Percentiles rank a stretch among this genome's conserved stretches.
Evolutionary conservation across 768 basidiomycete genomes (phyloP).

Genomic region (Hygrophoropsis aurantiaca): DNA sequence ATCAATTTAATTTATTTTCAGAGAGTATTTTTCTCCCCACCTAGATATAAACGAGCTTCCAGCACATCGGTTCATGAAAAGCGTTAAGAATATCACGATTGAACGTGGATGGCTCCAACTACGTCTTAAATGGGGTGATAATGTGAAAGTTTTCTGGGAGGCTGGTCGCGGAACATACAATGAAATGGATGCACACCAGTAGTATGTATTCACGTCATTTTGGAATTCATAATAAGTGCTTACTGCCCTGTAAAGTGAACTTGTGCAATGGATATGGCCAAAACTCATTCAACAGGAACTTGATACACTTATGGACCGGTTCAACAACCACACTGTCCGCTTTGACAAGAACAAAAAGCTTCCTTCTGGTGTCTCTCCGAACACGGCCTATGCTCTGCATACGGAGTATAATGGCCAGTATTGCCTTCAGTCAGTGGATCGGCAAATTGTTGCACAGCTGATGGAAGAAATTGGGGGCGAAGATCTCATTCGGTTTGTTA

Average conservation of each 20-base stretch:
- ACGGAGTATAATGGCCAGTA: constrained; percentile 14
- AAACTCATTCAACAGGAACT: constrained; percentile 24
- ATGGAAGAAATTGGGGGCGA: constrained; percentile 24
- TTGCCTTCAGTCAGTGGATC: constrained; percentile 21
- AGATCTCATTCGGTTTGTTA: constrained; percentile 18
- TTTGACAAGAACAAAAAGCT: constrained; percentile 16
- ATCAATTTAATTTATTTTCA: constrained; percentile 4
- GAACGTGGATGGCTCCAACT: constrained; percentile 30
- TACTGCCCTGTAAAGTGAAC: constrained; percentile 18
- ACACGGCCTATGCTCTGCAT: constrained; percentile 17
- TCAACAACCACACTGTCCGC: constrained; percentile 17
- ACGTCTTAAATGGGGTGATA: constrained; percentile 28
- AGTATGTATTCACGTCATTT: constrained; percentile 3
- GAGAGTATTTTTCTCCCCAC: constrained; percentile 18
- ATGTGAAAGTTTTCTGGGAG: constrained; percentile 21
- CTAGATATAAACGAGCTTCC: constrained; percentile 17
- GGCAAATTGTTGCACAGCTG: constrained; percentile 12
- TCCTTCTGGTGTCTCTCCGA: constrained; percentile 22
- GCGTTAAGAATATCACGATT: constrained; percentile 29
- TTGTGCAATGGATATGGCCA: constrained; percentile 32
- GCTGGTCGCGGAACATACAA: constrained; percentile 19
- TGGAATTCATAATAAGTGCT: background rate
- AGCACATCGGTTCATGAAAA: constrained; percentile 26
- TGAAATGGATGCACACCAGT: constrained; percentile 13
- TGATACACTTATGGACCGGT: constrained; percentile 11